Conservation (phyloP, 768 basidiomycete species). For the Amanita molliuscula region DNA sequence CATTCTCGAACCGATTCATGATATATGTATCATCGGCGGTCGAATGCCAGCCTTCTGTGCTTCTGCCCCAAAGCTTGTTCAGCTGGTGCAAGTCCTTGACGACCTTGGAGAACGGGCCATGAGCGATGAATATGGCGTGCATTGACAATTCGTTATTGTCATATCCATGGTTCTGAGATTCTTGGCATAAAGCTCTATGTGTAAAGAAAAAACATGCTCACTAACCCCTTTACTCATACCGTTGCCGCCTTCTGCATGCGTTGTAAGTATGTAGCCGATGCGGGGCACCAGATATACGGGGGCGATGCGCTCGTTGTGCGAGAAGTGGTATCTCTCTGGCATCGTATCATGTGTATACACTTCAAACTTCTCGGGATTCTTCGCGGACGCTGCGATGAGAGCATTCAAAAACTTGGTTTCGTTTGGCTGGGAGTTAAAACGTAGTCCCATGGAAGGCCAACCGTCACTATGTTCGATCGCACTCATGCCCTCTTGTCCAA, state of each 20-base stretch:
- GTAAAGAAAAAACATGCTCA: conserved; percentile 7
- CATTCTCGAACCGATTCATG: conserved; percentile 77
- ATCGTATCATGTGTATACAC: conserved; percentile 77
- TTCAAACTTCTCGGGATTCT: conserved; percentile 56
- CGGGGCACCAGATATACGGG: conserved; percentile 80
- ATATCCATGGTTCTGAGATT: conserved; percentile 74
- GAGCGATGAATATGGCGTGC: conserved; percentile 87
- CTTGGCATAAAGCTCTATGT: neutral
- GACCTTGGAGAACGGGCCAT: conserved; percentile 75
- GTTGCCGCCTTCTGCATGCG: conserved; percentile 43
- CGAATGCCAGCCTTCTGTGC: conserved; percentile 55
- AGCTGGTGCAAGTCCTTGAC: conserved; percentile 47
- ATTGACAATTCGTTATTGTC: conserved; percentile 71
- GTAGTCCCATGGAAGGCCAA: conserved; percentile 84
- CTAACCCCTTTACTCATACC: conserved; percentile 71
- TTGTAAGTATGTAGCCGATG: conserved; percentile 74
- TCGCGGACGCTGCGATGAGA: conserved; percentile 40
- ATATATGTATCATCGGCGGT: conserved; percentile 54
- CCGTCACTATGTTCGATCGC: conserved; percentile 72
- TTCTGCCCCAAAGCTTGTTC: conserved; percentile 10
- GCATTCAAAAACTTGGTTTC: conserved; percentile 41
- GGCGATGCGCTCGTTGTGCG: conserved; percentile 66
- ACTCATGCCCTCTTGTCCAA: conserved; percentile 51
- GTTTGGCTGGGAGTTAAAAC: conserved; percentile 57
- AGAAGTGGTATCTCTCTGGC: conserved; percentile 75